These are phyloP conservation scores for Leccinum pellstonianum DNA, from an alignment of 768 basidiomycete genomes.

Conservation along the genomic window DNA sequence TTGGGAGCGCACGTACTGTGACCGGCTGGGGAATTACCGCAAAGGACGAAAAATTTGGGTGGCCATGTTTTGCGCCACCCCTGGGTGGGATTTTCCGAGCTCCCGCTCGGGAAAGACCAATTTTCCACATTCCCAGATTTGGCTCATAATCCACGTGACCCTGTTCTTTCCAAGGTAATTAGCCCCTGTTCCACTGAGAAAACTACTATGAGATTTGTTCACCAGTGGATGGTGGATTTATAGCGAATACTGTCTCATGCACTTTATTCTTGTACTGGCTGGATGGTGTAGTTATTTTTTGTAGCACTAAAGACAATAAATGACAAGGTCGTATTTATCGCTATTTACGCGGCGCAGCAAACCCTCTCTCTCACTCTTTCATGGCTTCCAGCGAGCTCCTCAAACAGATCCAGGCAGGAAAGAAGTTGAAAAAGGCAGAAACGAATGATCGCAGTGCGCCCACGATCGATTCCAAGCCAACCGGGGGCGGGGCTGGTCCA, in stretches of 20 bases:
- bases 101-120: too few relatives aligned
- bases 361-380: background rate
- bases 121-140: slow-evolving; percentile 15
- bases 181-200: background rate
- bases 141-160: slow-evolving; percentile 30
- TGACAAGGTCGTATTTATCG: slow-evolving; percentile 9
- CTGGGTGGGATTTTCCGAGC: too few relatives aligned
- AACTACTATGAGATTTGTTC: too few relatives aligned
- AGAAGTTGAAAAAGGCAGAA: slow-evolving; percentile 73
- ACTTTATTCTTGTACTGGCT: background rate
- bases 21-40: too few relatives aligned
- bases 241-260: background rate
- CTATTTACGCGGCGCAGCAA: slow-evolving; percentile 10
- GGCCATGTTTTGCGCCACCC: too few relatives aligned
- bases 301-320: background rate
- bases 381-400: slow-evolving; percentile 80
- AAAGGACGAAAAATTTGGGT: too few relatives aligned
- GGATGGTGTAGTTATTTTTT: background rate
- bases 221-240: too few relatives aligned
- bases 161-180: background rate
- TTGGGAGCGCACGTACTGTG: too few relatives aligned
- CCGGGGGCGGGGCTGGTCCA: slow-evolving; percentile 40
- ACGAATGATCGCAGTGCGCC: slow-evolving; percentile 84
- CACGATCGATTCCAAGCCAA: slow-evolving; percentile 46
- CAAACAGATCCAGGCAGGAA: slow-evolving; percentile 81